Conservation (phyloP, 306 rosid species). For the Luffa acutangula region DNA sequence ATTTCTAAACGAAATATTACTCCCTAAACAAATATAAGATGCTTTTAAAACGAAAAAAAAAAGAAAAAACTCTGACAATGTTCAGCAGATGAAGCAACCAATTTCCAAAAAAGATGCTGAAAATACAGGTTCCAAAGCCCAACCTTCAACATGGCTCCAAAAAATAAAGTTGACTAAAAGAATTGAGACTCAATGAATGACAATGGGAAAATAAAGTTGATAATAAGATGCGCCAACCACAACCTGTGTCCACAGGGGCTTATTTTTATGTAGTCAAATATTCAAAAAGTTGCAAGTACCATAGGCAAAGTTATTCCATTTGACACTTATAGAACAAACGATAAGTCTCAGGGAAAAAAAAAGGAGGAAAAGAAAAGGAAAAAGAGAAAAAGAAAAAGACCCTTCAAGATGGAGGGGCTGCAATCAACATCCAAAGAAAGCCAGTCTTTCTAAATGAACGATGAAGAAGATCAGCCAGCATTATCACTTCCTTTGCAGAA, state of each 20-base stretch:
- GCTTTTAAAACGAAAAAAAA: not conserved
- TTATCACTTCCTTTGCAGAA: not conserved
- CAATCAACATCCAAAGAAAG: not conserved
- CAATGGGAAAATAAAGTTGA: not conserved
- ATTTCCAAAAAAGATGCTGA: not conserved
- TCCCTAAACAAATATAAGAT: not conserved
- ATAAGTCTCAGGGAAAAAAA: not conserved
- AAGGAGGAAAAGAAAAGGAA: too few species aligned
- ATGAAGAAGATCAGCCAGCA: not conserved
- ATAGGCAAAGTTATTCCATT: constrained; percentile 2
- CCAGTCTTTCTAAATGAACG: not conserved
- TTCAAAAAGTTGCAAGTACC: not conserved
- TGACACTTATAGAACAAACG: not conserved
- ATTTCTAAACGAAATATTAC: too few species aligned
- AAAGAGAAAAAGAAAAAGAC: not conserved
- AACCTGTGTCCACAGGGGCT: not conserved
- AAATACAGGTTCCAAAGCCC: not conserved
- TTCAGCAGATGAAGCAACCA: not conserved
- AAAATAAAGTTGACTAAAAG: not conserved
- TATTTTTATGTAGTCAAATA: not conserved
- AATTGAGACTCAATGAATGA: not conserved
- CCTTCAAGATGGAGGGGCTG: not conserved
- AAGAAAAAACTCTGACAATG: not conserved
- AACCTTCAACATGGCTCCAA: not conserved
- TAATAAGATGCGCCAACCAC: not conserved